These are phyloP conservation scores for Ogataea neopini DNA, from an alignment of 805 yeast species.

Conservation along the genomic window DNA sequence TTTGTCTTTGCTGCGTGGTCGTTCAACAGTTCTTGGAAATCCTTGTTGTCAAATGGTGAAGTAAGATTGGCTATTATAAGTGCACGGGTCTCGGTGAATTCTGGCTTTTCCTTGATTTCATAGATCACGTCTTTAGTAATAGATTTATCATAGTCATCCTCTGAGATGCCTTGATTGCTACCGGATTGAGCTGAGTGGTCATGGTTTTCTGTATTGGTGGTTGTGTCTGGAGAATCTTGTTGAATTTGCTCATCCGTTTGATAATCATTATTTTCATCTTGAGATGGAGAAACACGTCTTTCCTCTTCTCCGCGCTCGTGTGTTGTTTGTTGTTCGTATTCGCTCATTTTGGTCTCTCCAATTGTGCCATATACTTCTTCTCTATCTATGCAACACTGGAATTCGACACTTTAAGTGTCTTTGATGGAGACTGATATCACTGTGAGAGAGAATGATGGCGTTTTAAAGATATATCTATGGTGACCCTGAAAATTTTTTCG, in stretches of 20 bases:
- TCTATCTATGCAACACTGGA: not conserved
- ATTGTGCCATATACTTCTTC: not conserved
- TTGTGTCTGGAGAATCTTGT: no score
- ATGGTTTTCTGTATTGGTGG: not conserved
- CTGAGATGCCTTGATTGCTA: not conserved
- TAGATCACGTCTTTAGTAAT: slow-evolving; percentile 37
- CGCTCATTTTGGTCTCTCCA: slow-evolving; percentile 5
- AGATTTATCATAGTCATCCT: slow-evolving; percentile 24
- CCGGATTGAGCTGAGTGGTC: no score
- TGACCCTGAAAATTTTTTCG: slow-evolving; percentile 3
- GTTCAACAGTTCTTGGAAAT: slow-evolving; percentile 40
- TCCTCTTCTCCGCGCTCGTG: not conserved
- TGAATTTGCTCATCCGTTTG: not conserved
- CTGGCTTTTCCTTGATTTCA: slow-evolving; percentile 34
- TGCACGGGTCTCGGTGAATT: slow-evolving; percentile 43
- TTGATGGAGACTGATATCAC: not conserved
- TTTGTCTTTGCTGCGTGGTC: slow-evolving; percentile 30
- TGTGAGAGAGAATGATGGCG: not conserved
- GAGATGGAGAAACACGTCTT: not conserved
- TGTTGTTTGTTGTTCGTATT: slow-evolving; percentile 1
- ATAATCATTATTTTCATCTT: not conserved
- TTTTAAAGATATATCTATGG: not conserved
- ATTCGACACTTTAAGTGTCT: not conserved
- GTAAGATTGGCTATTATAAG: slow-evolving; percentile 46
- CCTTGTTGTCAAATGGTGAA: slow-evolving; percentile 39